phyloP scores from a whole-genome alignment of 345 rosid species.

The Ricinus communis region DNA sequence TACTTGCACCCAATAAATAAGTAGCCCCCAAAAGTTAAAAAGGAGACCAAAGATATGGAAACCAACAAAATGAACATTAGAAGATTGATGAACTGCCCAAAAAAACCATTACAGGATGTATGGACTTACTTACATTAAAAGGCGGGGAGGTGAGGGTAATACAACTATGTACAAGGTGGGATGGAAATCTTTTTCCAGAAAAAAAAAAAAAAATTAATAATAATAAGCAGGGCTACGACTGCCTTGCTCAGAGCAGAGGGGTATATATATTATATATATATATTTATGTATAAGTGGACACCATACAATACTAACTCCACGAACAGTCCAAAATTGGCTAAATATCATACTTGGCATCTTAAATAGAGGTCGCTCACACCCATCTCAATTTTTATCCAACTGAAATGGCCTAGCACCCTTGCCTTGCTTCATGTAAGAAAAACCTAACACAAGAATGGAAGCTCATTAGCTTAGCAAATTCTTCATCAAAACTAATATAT shows the following conservation, averaged over 20 bases:
- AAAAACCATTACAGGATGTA: slow-evolving; percentile 12
- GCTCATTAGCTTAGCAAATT: neutral
- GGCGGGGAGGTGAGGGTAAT: neutral
- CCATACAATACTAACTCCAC: slow-evolving; percentile 22
- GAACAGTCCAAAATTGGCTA: slow-evolving; percentile 29
- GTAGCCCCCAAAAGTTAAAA: neutral
- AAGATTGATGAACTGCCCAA: neutral
- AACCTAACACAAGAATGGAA: neutral
- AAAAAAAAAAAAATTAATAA: neutral
- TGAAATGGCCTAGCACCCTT: neutral
- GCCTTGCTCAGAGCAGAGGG: slow-evolving; percentile 4
- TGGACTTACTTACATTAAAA: slow-evolving; percentile 13
- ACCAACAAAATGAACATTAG: neutral
- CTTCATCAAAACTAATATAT: neutral
- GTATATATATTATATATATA: slow-evolving; percentile 16
- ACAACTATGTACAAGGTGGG: slow-evolving; percentile 21
- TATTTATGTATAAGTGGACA: slow-evolving; percentile 23
- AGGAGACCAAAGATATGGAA: neutral
- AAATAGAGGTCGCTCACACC: neutral
- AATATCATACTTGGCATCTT: slow-evolving; percentile 15
- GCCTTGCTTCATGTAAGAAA: neutral
- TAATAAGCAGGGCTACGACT: slow-evolving; percentile 10
- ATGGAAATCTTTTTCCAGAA: no score
- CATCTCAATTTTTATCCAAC: slow-evolving; percentile 13
- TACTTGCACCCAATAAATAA: neutral